A percentile compares a stretch with the other conserved stretches of the same genome.
Conservation (phyloP, 768 basidiomycete species). For the Boletus tomentosulus region DNA sequence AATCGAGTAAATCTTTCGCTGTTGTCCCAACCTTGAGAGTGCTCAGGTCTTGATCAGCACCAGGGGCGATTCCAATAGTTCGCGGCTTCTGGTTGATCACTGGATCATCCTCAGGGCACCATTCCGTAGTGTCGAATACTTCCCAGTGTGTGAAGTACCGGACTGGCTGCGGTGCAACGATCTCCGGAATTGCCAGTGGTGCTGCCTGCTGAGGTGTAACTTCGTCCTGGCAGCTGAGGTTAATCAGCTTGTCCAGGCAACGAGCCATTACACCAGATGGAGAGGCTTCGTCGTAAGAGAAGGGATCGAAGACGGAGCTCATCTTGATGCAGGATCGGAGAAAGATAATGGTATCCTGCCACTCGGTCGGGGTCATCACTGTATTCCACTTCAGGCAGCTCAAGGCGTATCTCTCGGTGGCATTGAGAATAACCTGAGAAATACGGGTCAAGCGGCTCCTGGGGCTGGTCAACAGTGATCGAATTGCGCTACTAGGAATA, state of each 20-base stretch:
- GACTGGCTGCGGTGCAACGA: constrained; percentile 14
- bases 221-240: constrained; percentile 3
- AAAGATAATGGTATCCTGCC: constrained; percentile 21
- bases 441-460: constrained; percentile 23
- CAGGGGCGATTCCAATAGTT: constrained; percentile 28
- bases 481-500: not conserved
- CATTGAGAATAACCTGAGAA: constrained; percentile 21
- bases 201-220: not conserved
- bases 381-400: constrained; percentile 21
- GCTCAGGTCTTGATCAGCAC: constrained; percentile 9
- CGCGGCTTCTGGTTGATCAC: constrained; percentile 27
- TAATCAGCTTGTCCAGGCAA: constrained; percentile 19
- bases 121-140: constrained; percentile 16
- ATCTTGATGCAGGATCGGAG: constrained; percentile 26
- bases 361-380: constrained; percentile 16
- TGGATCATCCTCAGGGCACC: constrained; percentile 31
- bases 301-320: constrained; percentile 24
- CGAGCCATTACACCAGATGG: constrained; percentile 13
- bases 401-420: constrained; percentile 21
- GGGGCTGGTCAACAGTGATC: constrained; percentile 4
- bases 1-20: constrained; percentile 27
- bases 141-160: constrained; percentile 5
- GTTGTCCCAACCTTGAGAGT: constrained; percentile 11
- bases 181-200: constrained; percentile 1
- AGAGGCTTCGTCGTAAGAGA: constrained; percentile 14